Conservation (phyloP, 495 filamentous ascomycete species). For the Articulospora tetracladia region DNA sequence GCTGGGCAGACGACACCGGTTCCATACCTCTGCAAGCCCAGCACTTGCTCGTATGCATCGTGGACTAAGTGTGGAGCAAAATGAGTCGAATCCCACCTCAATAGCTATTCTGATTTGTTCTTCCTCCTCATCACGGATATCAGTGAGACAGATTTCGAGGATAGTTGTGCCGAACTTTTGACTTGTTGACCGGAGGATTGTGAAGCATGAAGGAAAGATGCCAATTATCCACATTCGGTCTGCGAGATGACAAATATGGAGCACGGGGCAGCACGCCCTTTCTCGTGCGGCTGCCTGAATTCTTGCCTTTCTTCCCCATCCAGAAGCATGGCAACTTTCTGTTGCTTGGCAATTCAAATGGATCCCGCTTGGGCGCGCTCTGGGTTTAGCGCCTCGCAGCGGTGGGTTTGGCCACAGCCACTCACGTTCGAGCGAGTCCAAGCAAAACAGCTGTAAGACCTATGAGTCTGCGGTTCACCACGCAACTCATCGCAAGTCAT, state of each 20-base stretch:
- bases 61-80: background rate
- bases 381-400: too few relatives aligned
- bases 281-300: background rate
- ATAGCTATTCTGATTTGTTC: too few relatives aligned
- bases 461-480: too few relatives aligned
- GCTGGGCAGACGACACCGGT: constrained; percentile 8
- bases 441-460: too few relatives aligned
- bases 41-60: constrained; percentile 18
- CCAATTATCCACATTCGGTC: constrained; percentile 6
- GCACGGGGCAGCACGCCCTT: background rate
- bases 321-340: constrained; percentile 16
- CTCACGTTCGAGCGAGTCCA: too few relatives aligned
- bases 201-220: constrained; percentile 16
- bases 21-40: constrained; percentile 24
- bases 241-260: constrained; percentile 11
- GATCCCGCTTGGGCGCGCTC: too few relatives aligned
- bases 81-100: too few relatives aligned
- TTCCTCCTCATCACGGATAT: too few relatives aligned
- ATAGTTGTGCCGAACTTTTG: constrained; percentile 7
- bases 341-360: constrained; percentile 14
- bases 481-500: too few relatives aligned
- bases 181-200: constrained; percentile 14
- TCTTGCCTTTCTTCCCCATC: constrained; percentile 12
- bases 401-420: too few relatives aligned
- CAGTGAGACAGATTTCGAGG: too few relatives aligned